Conservation (phyloP, 129 eudicot species). For the sunflower (Helianthus annuus) region HanXRQr2.0-SUNRISE NC_035443.2:189312597-189313096, state of each 20-base stretch:
- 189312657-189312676: slow-evolving; percentile 51
- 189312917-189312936: slow-evolving; percentile 75
- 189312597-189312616: slow-evolving; percentile 60
- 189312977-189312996: slow-evolving; percentile 28
- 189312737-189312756: slow-evolving; percentile 49
- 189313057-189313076: slow-evolving; percentile 67
- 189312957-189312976: slow-evolving; percentile 58
- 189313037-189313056: neutral
- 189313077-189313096: slow-evolving; percentile 48
- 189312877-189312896: slow-evolving; percentile 79
- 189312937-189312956: slow-evolving; percentile 78
- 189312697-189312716: slow-evolving; percentile 46
- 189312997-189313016: neutral
- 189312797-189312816: slow-evolving; percentile 69
- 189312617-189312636: slow-evolving; percentile 63
- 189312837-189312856: slow-evolving; percentile 68
- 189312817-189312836: slow-evolving; percentile 77
- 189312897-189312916: slow-evolving; percentile 46
- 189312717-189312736: slow-evolving; percentile 70
- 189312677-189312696: slow-evolving; percentile 71
- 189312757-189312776: slow-evolving; percentile 61
- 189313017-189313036: neutral
- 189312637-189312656: slow-evolving; percentile 64
- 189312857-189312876: slow-evolving; percentile 66
- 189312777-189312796: slow-evolving; percentile 82